A percentile compares a stretch with the other conserved stretches of the same genome.
Evolutionary conservation across 257 asterid species (phyloP).

Genomic region (Scutellaria galericulata): DNA sequence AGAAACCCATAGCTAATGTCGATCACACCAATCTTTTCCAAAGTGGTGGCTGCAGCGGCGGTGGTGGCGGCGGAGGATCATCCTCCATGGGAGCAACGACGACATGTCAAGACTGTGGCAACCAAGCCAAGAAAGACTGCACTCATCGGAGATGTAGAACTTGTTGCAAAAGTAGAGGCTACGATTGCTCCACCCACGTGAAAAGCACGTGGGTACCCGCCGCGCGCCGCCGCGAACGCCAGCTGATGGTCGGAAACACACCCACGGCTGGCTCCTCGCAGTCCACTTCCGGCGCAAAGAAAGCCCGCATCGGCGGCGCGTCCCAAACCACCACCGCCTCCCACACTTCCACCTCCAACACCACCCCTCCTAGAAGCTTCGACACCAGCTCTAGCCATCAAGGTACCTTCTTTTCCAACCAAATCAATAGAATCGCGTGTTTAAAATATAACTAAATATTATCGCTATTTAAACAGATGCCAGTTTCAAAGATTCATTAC

Average conservation of each 20-base stretch:
- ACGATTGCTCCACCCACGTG: constrained; percentile 61
- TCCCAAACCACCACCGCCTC: constrained; percentile 69
- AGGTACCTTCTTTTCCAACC: constrained; percentile 39
- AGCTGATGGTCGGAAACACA: constrained; percentile 37
- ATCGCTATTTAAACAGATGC: constrained; percentile 38
- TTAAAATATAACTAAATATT: too few relatives aligned
- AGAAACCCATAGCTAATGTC: constrained; percentile 32
- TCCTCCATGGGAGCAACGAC: constrained; percentile 38
- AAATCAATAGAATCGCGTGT: too few relatives aligned
- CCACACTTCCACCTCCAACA: constrained; percentile 78
- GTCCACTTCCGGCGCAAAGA: constrained; percentile 64
- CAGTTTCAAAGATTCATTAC: constrained; percentile 60
- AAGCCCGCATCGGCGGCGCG: constrained; percentile 62
- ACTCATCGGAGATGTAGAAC: constrained; percentile 62
- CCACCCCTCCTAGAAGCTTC: constrained; percentile 70
- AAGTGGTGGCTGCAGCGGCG: background rate
- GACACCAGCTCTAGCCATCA: constrained; percentile 71
- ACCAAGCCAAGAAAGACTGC: constrained; percentile 77
- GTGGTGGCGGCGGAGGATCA: constrained; percentile 28
- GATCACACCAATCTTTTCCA: constrained; percentile 37
- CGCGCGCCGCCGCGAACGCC: constrained; percentile 78
- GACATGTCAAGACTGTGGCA: constrained; percentile 73
- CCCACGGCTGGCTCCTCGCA: constrained; percentile 62
- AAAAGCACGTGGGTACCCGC: constrained; percentile 83
- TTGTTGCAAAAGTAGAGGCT: constrained; percentile 69